These are phyloP conservation scores for Crithidia thermophila DNA, from an alignment of 208 protist genomes.

Conservation along the genomic window DNA sequence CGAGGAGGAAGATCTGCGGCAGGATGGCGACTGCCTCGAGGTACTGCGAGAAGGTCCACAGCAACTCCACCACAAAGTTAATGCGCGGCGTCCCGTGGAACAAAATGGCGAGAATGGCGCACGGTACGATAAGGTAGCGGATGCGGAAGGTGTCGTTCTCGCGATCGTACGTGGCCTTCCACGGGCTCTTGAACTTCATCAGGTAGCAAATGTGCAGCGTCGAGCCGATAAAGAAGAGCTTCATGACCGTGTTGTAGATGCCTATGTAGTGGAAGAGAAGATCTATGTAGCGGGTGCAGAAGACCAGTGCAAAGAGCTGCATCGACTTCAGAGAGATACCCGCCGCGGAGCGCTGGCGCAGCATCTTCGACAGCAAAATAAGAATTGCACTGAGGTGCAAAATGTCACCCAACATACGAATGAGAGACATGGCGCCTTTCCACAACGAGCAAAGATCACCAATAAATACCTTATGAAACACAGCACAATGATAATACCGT, in stretches of 20 bases:
- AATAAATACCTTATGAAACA: neutral
- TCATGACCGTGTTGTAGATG: slow-evolving; percentile 95
- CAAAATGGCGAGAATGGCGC: slow-evolving; percentile 68
- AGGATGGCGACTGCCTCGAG: slow-evolving; percentile 96
- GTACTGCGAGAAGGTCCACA: slow-evolving; percentile 97
- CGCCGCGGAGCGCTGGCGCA: slow-evolving; percentile 75
- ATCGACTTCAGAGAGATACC: slow-evolving; percentile 96
- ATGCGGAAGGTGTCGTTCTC: slow-evolving; percentile 92
- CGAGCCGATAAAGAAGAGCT: slow-evolving; percentile 93
- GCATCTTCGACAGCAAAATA: slow-evolving; percentile 95
- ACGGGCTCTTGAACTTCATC: slow-evolving; percentile 91
- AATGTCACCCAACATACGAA: slow-evolving; percentile 93
- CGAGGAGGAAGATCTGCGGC: slow-evolving; percentile 96
- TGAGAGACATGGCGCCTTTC: slow-evolving; percentile 81
- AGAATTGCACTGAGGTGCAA: slow-evolving; percentile 93
- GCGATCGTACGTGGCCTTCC: slow-evolving; percentile 90
- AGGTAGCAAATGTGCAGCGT: slow-evolving; percentile 93
- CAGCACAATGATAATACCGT: neutral
- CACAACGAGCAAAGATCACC: neutral
- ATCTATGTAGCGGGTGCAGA: slow-evolving; percentile 95
- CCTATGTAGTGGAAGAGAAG: slow-evolving; percentile 82
- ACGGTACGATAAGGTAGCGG: slow-evolving; percentile 88
- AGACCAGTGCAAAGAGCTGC: slow-evolving; percentile 93
- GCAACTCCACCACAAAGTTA: slow-evolving; percentile 70
- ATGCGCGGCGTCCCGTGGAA: slow-evolving; percentile 53